Percentiles rank a stretch among this genome's conserved stretches.
Evolutionary conservation across 176 grass and related monocot genomes (phyloP).

Genomic region (Zizania latifolia): DNA sequence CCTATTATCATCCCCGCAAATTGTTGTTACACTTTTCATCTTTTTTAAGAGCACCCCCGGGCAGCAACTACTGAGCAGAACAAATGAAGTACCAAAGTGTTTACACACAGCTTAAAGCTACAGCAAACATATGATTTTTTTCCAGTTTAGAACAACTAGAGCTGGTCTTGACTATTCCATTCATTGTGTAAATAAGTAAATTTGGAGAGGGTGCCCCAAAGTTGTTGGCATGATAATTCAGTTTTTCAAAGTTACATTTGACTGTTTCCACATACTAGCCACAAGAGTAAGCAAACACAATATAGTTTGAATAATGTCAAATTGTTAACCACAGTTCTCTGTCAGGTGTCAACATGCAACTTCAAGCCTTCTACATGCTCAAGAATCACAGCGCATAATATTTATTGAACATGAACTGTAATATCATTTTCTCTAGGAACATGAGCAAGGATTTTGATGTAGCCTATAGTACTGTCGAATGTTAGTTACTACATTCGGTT

Average conservation of each 20-base stretch:
- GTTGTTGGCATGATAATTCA: neutral
- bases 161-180: neutral
- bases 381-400: neutral
- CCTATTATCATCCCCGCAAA: neutral
- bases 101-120: neutral
- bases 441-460: no score
- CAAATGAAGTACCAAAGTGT: neutral
- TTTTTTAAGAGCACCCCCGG: neutral
- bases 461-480: no score
- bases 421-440: no score
- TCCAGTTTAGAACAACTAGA: neutral
- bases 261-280: neutral
- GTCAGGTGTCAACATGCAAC: neutral
- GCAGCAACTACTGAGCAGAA: neutral
- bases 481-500: neutral
- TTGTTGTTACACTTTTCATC: neutral
- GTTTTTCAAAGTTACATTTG: neutral
- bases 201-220: neutral
- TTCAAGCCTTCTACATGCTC: neutral
- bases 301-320: constrained; percentile 6
- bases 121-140: neutral
- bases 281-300: neutral
- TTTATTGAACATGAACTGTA: neutral
- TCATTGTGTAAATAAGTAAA: neutral
- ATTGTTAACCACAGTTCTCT: neutral